Evolutionary conservation across 2,329 filamentous ascomycete genomes (phyloP).

Genomic region (Ploettnerulaceae sp.): DNA sequence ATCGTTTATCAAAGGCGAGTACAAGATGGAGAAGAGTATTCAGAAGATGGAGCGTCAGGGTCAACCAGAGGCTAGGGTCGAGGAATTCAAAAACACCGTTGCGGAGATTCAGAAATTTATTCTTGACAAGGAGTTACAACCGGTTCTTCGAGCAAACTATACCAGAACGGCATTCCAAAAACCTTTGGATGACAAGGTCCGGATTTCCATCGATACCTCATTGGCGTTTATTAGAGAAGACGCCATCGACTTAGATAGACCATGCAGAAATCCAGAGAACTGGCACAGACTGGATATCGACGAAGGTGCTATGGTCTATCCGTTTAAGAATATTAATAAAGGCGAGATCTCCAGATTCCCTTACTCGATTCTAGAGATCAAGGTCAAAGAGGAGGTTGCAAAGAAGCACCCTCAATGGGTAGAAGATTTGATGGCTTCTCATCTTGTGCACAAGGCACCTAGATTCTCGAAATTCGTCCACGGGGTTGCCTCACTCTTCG

Average conservation of each 20-base stretch:
- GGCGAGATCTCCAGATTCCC: conserved; percentile 90
- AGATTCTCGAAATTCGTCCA: conserved; percentile 97
- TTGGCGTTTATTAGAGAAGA: conserved; percentile 80
- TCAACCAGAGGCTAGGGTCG: conserved; percentile 59
- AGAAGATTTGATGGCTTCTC: conserved; percentile 84
- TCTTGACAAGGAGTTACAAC: conserved; percentile 70
- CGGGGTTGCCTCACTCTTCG: conserved; percentile 84
- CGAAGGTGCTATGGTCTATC: conserved; percentile 73
- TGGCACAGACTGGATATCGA: conserved; percentile 96
- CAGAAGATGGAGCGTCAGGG: conserved; percentile 80
- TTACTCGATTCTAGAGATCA: conserved; percentile 88
- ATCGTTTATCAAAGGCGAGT: conserved; percentile 78
- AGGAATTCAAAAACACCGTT: conserved; percentile 66
- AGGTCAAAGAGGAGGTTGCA: conserved; percentile 62
- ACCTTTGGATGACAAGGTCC: conserved; percentile 81
- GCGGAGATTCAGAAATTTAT: conserved; percentile 77
- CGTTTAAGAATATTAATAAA: conserved; percentile 81
- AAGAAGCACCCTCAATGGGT: conserved; percentile 80
- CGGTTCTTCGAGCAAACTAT: conserved; percentile 87
- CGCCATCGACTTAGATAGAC: conserved; percentile 73
- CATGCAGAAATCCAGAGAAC: conserved; percentile 78
- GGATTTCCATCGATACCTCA: conserved; percentile 89
- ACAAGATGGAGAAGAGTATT: conserved; percentile 86
- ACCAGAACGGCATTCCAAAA: conserved; percentile 95
- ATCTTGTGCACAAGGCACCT: conserved; percentile 83